phyloP scores from a whole-genome alignment of 1,139 yeast species.

The Sporopachydermia cereana region DNA sequence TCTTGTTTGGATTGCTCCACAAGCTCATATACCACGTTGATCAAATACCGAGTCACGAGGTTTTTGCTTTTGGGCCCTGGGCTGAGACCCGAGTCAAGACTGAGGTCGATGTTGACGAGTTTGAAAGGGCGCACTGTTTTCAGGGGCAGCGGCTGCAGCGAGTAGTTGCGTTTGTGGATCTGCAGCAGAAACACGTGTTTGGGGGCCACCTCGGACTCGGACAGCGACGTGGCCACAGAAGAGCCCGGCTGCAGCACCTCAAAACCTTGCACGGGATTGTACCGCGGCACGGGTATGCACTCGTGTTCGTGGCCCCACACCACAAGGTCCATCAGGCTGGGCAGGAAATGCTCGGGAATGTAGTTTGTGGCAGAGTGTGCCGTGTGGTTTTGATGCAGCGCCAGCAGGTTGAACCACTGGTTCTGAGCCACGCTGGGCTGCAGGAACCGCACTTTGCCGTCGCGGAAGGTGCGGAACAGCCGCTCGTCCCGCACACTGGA shows the following conservation, averaged over 20 bases:
- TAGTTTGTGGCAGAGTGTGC: constrained; percentile 74
- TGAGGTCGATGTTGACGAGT: constrained; percentile 51
- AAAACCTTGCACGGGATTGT: constrained; percentile 58
- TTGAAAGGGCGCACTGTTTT: constrained; percentile 76
- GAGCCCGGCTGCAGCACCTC: constrained; percentile 89
- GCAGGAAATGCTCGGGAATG: constrained; percentile 76
- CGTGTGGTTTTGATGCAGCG: constrained; percentile 86
- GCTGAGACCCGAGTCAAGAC: constrained; percentile 40
- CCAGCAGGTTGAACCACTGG: constrained; percentile 75
- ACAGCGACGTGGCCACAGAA: constrained; percentile 82
- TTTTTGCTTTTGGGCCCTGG: constrained; percentile 56
- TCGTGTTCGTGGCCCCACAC: constrained; percentile 99
- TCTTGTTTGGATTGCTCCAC: constrained; percentile 45
- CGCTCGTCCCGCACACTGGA: constrained; percentile 87
- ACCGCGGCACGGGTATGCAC: constrained; percentile 61
- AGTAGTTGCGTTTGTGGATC: constrained; percentile 46
- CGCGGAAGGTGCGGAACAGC: constrained; percentile 68
- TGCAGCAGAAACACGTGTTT: constrained; percentile 67
- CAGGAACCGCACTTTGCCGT: constrained; percentile 67
- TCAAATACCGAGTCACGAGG: constrained; percentile 50
- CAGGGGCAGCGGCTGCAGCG: constrained; percentile 53
- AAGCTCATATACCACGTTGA: constrained; percentile 52
- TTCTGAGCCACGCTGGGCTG: constrained; percentile 47
- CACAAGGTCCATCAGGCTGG: constrained; percentile 67
- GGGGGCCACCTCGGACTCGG: constrained; percentile 71